A percentile compares a stretch with the other conserved stretches of the same genome.
Evolutionary conservation across 139 green algal species (phyloP).

Genomic region (Penium margaritaceum): DNA sequence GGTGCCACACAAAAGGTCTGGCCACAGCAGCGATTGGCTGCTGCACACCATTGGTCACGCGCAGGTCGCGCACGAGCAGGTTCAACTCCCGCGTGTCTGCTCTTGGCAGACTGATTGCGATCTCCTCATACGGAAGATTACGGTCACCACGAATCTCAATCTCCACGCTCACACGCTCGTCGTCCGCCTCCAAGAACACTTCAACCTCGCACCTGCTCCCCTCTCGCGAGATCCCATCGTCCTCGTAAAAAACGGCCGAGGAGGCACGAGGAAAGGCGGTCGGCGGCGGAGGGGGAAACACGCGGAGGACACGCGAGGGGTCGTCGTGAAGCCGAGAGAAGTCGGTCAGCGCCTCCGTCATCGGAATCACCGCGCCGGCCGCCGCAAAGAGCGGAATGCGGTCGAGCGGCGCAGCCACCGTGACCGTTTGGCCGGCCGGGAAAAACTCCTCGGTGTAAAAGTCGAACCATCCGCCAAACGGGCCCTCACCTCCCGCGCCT

Average conservation of each 20-base stretch:
- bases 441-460: constrained; percentile 29
- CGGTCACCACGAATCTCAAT: not conserved
- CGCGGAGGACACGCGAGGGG: constrained; percentile 11
- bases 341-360: constrained; percentile 17
- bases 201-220: not conserved
- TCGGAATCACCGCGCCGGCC: constrained; percentile 10
- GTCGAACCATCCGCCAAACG: constrained; percentile 16
- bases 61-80: not conserved
- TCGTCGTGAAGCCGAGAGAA: constrained; percentile 31
- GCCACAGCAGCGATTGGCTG: too few relatives aligned
- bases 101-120: not conserved
- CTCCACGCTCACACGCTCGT: too few relatives aligned
- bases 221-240: not conserved
- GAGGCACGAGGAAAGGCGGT: not conserved
- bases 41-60: not conserved
- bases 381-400: constrained; percentile 27
- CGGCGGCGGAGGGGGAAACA: constrained; percentile 17
- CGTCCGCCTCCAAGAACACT: not conserved
- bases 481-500: too few relatives aligned
- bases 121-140: not conserved
- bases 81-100: not conserved
- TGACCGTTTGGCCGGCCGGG: not conserved
- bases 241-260: not conserved
- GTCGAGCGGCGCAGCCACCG: constrained; percentile 24
- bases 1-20: not conserved